phyloP scores from a whole-genome alignment of 1,284 basidiomycete genomes.

The Cronartium ribicola region DNA sequence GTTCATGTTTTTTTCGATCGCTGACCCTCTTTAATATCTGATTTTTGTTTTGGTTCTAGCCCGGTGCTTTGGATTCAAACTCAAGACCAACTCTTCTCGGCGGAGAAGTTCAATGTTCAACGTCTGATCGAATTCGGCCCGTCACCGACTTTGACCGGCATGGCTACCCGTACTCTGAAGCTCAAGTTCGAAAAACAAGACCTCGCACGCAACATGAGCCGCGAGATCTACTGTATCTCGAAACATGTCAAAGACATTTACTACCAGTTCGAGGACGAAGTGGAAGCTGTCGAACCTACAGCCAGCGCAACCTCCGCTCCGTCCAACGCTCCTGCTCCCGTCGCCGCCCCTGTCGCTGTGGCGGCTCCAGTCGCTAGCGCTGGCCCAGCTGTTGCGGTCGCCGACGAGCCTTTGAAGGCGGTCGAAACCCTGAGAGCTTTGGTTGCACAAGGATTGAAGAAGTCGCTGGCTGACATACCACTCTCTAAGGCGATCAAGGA shows the following conservation, averaged over 20 bases:
- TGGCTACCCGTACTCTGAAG: slow-evolving; percentile 90
- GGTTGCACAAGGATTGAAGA: slow-evolving; percentile 97
- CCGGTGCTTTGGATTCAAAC: slow-evolving; percentile 99
- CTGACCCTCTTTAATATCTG: too few species aligned
- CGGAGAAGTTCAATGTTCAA: slow-evolving; percentile 72
- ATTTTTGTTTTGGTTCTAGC: slow-evolving; percentile 54
- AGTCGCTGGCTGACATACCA: slow-evolving; percentile 79
- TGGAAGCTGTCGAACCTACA: slow-evolving; percentile 61
- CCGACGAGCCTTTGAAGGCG: slow-evolving; percentile 87
- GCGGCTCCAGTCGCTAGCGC: slow-evolving; percentile 53
- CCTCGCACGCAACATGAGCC: slow-evolving; percentile 72
- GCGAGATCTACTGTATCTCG: slow-evolving; percentile 82
- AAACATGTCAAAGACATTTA: slow-evolving; percentile 97
- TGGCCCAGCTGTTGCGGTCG: slow-evolving; percentile 67
- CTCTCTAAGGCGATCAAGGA: slow-evolving; percentile 97
- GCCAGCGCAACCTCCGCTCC: slow-evolving; percentile 50
- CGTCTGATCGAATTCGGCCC: slow-evolving; percentile 93
- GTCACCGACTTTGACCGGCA: slow-evolving; percentile 88
- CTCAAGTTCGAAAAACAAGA: slow-evolving; percentile 91
- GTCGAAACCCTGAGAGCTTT: slow-evolving; percentile 81
- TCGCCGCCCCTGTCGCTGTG: slow-evolving; percentile 51
- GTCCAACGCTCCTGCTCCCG: slow-evolving; percentile 43
- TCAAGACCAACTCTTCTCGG: slow-evolving; percentile 84
- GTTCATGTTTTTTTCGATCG: too few species aligned
- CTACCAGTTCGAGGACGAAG: slow-evolving; percentile 91